Evolutionary conservation across 306 rosid species (phyloP), one percentile per base, ranked within the genome.

Genomic region (Cicer arietinum): DNA sequence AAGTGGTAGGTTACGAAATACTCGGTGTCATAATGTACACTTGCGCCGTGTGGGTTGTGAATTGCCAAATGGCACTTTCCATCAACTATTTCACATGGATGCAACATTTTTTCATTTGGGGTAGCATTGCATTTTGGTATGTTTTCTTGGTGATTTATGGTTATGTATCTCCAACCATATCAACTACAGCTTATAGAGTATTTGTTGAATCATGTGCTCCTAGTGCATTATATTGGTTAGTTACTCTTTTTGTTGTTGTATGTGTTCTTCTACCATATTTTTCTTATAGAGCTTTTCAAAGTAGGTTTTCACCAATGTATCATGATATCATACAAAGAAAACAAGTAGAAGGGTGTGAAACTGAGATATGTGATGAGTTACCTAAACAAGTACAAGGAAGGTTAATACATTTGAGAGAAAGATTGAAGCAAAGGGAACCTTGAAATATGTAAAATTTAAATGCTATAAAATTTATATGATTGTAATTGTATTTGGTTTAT

Each of bases 31-130:
- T 89, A 18, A 85, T 93, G 95, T 90, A 90, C 22, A 86, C 97
- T 10, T 80, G 89, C 17, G 93, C 87, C 6, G 91, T 90, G 54
- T 93, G 98, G 98, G 84, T 88, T 4, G 98, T 90, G 64, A 93
- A 93, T 77, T 88, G 93, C 83, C 98, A 93, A 83, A 89, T 93
- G 89, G 98, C 97, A 25, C 85, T 93, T 50, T 87, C 95, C 57
- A 80, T 93, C 16, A 93, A 90, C 86, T 93, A 89, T 90, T 93
- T 93, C 89, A 90, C 97, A 47, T 90, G 96, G 98, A 90, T 93
- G 71, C 98, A 93, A 10, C 98, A 93, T 82, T 80, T 89, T 51
- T 88, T 93, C 81, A 85, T 93, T 77, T 93, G 98, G 98, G 90
- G 98, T 4, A 90, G 98, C 82, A 85, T 93, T 10, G 83, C 64